Conservation (phyloP, 768 basidiomycete species). For the Suillus weaverae region DNA sequence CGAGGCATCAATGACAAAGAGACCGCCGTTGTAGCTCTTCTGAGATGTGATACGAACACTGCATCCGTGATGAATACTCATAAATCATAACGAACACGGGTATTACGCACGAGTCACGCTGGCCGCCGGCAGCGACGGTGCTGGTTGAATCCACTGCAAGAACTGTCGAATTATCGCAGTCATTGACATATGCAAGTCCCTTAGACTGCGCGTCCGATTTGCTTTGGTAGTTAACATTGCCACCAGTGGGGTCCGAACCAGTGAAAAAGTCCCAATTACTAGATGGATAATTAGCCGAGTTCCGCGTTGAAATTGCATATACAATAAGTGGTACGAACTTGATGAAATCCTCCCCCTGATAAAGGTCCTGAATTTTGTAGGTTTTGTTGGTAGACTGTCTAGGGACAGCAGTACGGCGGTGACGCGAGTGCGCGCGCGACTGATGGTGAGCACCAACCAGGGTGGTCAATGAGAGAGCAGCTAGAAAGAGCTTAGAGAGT, state of each 20-base stretch:
- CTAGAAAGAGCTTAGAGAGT: conserved; percentile 34
- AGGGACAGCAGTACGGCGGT: conserved; percentile 25
- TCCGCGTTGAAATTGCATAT: not conserved
- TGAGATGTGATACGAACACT: conserved; percentile 70
- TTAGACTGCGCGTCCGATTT: conserved; percentile 47
- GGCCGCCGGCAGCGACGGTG: conserved; percentile 46
- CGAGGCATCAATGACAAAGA: conserved; percentile 73
- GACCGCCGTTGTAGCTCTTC: conserved; percentile 60
- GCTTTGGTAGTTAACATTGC: conserved; percentile 60
- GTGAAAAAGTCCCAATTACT: conserved; percentile 73
- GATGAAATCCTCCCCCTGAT: conserved; percentile 57
- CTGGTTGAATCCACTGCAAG: conserved; percentile 64
- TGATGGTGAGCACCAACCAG: conserved; percentile 37
- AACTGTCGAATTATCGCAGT: conserved; percentile 51
- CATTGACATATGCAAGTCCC: conserved; percentile 62
- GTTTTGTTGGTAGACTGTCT: conserved; percentile 21
- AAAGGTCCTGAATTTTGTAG: conserved; percentile 41
- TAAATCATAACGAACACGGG: not conserved
- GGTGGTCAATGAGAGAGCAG: conserved; percentile 34
- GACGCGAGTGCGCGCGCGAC: conserved; percentile 27
- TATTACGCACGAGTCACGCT: conserved; percentile 50
- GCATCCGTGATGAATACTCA: conserved; percentile 5
- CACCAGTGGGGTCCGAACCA: conserved; percentile 65
- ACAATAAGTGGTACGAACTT: conserved; percentile 40
- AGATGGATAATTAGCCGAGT: conserved; percentile 10